Conservation (phyloP, 78 protist species). For the Dictyostelium capitatum region DNA sequence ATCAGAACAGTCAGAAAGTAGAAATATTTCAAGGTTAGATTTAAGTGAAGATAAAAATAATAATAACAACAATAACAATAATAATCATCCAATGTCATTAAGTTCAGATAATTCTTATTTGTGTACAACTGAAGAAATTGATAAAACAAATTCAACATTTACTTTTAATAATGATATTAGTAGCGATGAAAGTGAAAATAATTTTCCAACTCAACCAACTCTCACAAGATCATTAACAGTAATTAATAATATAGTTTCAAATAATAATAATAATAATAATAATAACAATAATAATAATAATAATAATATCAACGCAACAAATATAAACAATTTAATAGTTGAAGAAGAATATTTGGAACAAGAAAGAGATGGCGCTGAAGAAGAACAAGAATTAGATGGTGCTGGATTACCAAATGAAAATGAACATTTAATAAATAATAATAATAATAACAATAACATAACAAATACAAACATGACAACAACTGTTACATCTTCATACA, state of each 20-base stretch:
- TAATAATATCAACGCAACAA: background rate
- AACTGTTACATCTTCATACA: background rate
- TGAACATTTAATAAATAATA: background rate
- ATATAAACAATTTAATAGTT: background rate
- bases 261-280: background rate
- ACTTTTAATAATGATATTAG: constrained; percentile 14
- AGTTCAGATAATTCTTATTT: background rate
- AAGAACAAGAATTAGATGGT: background rate
- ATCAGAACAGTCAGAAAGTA: background rate
- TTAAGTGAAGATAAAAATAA: background rate
- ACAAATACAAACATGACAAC: background rate
- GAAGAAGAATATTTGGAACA: background rate
- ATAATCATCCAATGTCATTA: background rate
- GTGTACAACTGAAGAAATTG: constrained; percentile 16
- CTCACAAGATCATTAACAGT: background rate
- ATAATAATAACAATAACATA: background rate
- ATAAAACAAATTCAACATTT: constrained; percentile 4
- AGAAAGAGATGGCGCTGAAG: constrained; percentile 30
- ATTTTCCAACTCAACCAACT: background rate
- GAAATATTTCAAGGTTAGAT: background rate
- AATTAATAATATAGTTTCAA: background rate
- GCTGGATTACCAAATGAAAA: background rate
- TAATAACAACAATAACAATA: background rate
- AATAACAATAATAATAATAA: background rate
- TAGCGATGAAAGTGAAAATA: background rate